Conservation (phyloP, 306 rosid genomes). For the Macrotyloma uniflorum region DNA sequence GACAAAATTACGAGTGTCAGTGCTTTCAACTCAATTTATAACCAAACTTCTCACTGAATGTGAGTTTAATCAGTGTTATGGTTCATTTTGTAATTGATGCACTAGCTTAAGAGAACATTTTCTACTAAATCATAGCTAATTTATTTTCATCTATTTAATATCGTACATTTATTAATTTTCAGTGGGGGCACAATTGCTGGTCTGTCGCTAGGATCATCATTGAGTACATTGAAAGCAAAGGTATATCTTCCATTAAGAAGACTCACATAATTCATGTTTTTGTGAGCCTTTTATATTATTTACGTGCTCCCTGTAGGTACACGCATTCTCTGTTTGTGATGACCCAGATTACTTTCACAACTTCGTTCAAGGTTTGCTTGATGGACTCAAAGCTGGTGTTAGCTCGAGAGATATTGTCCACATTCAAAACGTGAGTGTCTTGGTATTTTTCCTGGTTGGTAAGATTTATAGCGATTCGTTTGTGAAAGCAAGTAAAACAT, state of each 20-base stretch:
- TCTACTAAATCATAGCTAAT: conserved; percentile 6
- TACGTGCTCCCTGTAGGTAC: conserved; percentile 60
- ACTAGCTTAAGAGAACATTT: background rate
- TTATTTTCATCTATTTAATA: conserved; percentile 29
- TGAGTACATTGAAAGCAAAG: conserved; percentile 87
- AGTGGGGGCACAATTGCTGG: conserved; percentile 97
- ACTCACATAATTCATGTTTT: conserved; percentile 23
- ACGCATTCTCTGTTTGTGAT: conserved; percentile 83
- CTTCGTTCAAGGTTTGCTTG: conserved; percentile 83
- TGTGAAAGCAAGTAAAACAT: conserved; percentile 21
- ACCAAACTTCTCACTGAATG: conserved; percentile 12
- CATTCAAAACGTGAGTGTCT: conserved; percentile 71
- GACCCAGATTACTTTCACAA: conserved; percentile 86
- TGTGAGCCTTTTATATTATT: conserved; percentile 22
- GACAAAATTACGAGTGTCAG: background rate
- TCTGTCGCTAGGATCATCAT: conserved; percentile 74
- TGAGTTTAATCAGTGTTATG: conserved; percentile 20
- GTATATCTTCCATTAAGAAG: conserved; percentile 50
- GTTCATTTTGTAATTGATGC: conserved; percentile 10
- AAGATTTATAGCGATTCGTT: conserved; percentile 14
- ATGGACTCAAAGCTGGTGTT: conserved; percentile 80
- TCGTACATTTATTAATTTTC: conserved; percentile 36
- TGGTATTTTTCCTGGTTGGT: background rate
- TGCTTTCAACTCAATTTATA: conserved; percentile 17
- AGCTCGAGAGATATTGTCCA: conserved; percentile 69